Evolutionary conservation across 2,329 filamentous ascomycete genomes (phyloP).

Genomic region (Penicillium rolfsii): DNA sequence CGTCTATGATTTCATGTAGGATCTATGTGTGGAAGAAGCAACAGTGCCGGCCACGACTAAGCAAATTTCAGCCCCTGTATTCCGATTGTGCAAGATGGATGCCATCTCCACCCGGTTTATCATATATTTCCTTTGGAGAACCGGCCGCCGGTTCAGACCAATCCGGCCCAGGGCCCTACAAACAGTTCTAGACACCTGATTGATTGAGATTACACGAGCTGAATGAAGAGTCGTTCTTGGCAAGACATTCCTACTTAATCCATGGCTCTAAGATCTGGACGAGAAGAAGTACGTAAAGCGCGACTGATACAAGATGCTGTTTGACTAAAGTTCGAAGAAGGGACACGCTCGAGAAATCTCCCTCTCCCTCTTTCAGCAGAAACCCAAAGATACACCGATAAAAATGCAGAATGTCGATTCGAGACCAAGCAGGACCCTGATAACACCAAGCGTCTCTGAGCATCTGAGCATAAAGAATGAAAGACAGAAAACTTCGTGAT

Average conservation of each 20-base stretch:
- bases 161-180: too few relatives aligned
- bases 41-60: too few relatives aligned
- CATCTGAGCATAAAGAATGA: not conserved
- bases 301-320: not conserved
- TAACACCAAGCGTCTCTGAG: not conserved
- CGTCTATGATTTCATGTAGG: too few relatives aligned
- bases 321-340: slow-evolving; percentile 13
- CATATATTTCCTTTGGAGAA: too few relatives aligned
- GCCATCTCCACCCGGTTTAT: too few relatives aligned
- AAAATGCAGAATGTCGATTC: slow-evolving; percentile 13
- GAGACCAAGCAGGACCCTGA: not conserved
- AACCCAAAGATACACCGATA: slow-evolving; percentile 12
- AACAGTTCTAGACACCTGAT: too few relatives aligned
- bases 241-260: not conserved
- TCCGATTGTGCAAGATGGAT: too few relatives aligned
- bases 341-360: not conserved
- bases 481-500: not conserved
- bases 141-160: too few relatives aligned
- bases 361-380: not conserved
- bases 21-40: too few relatives aligned
- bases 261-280: not conserved
- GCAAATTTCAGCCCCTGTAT: too few relatives aligned
- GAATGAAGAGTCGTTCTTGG: too few relatives aligned
- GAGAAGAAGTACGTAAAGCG: not conserved
- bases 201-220: too few relatives aligned